phyloP scores from a whole-genome alignment of 495 filamentous ascomycete genomes.

The Tuber melanosporum region DNA sequence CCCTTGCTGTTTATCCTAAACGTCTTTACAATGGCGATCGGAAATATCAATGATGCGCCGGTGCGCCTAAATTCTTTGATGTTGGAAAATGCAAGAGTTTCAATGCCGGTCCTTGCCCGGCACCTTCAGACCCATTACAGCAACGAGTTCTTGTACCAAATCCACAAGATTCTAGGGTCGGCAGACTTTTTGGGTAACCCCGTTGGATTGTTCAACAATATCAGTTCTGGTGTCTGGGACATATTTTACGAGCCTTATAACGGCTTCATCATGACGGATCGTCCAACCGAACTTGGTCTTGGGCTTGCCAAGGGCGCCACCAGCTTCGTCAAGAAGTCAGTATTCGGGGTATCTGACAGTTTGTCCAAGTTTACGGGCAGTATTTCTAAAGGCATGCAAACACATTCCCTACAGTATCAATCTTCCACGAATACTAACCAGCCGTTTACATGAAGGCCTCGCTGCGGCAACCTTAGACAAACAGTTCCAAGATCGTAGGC shows the following conservation, averaged over 20 bases:
- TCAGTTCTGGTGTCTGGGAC: constrained; percentile 91
- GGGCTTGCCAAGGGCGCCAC: constrained; percentile 95
- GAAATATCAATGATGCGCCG: constrained; percentile 96
- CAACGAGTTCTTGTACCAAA: constrained; percentile 87
- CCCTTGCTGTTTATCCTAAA: constrained; percentile 98
- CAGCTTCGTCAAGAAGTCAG: constrained; percentile 95
- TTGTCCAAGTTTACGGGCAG: constrained; percentile 94
- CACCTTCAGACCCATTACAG: constrained; percentile 91
- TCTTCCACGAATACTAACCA: not conserved
- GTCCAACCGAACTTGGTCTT: constrained; percentile 84
- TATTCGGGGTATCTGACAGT: constrained; percentile 92
- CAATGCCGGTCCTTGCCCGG: constrained; percentile 69
- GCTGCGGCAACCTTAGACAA: constrained; percentile 94
- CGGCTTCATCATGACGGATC: constrained; percentile 90
- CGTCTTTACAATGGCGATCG: constrained; percentile 97
- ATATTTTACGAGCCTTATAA: constrained; percentile 99
- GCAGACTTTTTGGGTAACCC: constrained; percentile 99
- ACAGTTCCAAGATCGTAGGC: constrained; percentile 91
- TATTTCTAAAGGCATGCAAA: constrained; percentile 69
- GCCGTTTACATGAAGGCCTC: constrained; percentile 46
- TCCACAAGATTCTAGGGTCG: constrained; percentile 92
- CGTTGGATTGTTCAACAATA: constrained; percentile 94
- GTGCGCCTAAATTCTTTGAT: constrained; percentile 87
- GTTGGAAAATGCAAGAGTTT: constrained; percentile 91
- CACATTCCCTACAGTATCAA: not conserved